These are phyloP conservation scores for Letharia columbiana DNA, from an alignment of 495 filamentous ascomycete species.

Conservation along the genomic window DNA sequence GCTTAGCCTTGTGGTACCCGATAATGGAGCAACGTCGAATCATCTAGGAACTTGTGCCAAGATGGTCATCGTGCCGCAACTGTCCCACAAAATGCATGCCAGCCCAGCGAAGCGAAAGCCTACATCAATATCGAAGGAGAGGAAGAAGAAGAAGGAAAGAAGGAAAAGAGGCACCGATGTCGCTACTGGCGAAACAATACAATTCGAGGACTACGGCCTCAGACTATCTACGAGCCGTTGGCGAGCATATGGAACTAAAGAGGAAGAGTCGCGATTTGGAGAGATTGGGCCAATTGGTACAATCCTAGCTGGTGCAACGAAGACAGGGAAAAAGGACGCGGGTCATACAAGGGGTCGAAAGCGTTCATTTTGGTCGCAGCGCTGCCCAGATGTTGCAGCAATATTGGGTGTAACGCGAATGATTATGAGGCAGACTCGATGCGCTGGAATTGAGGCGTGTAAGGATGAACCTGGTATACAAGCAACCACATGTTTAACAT, in stretches of 20 bases:
- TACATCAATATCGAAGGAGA: neutral
- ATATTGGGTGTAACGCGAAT: neutral
- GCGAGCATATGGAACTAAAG: neutral
- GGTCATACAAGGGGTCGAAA: neutral
- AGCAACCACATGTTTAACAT: too few species aligned
- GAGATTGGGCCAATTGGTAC: neutral
- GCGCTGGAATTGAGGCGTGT: too few species aligned
- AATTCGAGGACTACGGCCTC: neutral
- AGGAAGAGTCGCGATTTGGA: neutral
- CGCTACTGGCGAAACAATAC: neutral
- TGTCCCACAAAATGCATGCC: neutral
- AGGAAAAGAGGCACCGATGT: neutral
- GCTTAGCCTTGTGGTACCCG: too few species aligned
- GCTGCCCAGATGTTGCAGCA: neutral
- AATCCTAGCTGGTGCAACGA: neutral
- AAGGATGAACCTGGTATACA: too few species aligned
- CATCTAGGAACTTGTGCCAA: too few species aligned
- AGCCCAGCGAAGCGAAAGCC: neutral
- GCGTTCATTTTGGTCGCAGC: neutral
- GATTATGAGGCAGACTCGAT: neutral
- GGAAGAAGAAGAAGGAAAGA: neutral
- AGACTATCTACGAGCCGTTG: neutral
- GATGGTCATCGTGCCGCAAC: too few species aligned
- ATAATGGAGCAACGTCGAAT: too few species aligned
- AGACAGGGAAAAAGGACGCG: neutral